Percentiles rank a stretch among this genome's conserved stretches.
Evolutionary conservation across 176 grass and related monocot genomes (phyloP).

Genomic region (Leersia perrieri): DNA sequence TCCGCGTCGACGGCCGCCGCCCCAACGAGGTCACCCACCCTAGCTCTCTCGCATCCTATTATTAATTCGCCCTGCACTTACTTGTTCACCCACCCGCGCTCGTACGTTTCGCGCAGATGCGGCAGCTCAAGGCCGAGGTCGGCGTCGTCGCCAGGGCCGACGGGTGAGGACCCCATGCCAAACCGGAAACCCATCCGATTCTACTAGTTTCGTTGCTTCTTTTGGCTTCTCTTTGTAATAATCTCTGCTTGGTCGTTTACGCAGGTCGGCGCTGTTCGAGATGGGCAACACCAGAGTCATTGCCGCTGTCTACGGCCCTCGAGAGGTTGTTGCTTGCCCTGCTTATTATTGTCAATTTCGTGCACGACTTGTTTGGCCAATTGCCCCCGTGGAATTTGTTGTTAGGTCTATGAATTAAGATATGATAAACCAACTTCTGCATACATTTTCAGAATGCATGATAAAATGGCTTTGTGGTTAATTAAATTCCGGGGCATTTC

Average conservation of each 20-base stretch:
- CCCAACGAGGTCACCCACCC: conserved; percentile 59
- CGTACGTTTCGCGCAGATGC: conserved; percentile 79
- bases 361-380: conserved; percentile 17
- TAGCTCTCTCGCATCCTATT: no score
- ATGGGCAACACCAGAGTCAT: conserved; percentile 98
- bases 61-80: no score
- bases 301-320: conserved; percentile 79
- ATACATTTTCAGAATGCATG: background rate
- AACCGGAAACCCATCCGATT: background rate
- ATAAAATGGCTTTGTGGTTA: background rate
- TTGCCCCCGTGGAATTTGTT: background rate
- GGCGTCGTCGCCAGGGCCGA: conserved; percentile 77
- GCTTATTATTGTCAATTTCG: background rate
- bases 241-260: background rate
- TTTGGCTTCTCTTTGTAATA: conserved; percentile 1
- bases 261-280: conserved; percentile 87
- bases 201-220: background rate
- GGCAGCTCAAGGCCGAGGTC: conserved; percentile 76
- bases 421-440: background rate
- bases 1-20: conserved; percentile 81
- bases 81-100: background rate
- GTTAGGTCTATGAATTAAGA: background rate
- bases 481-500: background rate
- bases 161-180: conserved; percentile 30
- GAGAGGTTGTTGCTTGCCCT: conserved; percentile 74